Conservation (phyloP, 192 early-diverging fungal species). For the Linderina pennispora region DNA sequence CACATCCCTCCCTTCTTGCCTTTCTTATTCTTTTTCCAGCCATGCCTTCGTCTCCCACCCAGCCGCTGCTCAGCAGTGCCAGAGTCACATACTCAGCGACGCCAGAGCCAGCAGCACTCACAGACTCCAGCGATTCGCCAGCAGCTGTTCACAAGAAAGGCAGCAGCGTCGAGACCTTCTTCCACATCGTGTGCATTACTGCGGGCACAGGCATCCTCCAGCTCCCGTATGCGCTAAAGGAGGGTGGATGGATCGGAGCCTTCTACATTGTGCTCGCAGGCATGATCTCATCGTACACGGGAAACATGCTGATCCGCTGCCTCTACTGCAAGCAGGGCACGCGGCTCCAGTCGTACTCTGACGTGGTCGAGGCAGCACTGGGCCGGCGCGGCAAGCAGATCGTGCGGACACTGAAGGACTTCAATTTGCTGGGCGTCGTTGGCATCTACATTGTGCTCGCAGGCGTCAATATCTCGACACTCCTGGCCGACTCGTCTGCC, state of each 20-base stretch:
- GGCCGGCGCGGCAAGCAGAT: constrained; percentile 55
- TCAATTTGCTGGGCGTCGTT: constrained; percentile 60
- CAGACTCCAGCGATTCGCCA: no score
- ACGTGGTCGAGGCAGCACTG: constrained; percentile 67
- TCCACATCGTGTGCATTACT: constrained; percentile 60
- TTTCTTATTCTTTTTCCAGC: no score
- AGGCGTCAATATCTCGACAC: constrained; percentile 60
- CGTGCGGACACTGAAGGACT: constrained; percentile 52
- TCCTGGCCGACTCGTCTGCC: constrained; percentile 40
- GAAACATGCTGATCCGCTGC: constrained; percentile 64
- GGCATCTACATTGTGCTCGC: constrained; percentile 70
- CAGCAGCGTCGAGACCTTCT: constrained; percentile 34
- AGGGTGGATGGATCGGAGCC: constrained; percentile 72
- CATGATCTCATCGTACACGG: constrained; percentile 64
- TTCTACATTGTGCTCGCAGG: constrained; percentile 65
- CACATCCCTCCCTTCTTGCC: no score
- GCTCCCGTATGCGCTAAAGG: constrained; percentile 70
- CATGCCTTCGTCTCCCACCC: no score
- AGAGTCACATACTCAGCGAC: no score
- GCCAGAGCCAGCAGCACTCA: no score
- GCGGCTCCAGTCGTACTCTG: constrained; percentile 56
- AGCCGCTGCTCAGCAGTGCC: no score
- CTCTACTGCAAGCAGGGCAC: constrained; percentile 62
- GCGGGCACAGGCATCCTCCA: constrained; percentile 79
- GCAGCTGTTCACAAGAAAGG: constrained; percentile 2